Percentiles rank a stretch among this genome's conserved stretches.
Conservation (phyloP, 1,284 basidiomycete genomes). For the Microbotryum saponariae region DNA sequence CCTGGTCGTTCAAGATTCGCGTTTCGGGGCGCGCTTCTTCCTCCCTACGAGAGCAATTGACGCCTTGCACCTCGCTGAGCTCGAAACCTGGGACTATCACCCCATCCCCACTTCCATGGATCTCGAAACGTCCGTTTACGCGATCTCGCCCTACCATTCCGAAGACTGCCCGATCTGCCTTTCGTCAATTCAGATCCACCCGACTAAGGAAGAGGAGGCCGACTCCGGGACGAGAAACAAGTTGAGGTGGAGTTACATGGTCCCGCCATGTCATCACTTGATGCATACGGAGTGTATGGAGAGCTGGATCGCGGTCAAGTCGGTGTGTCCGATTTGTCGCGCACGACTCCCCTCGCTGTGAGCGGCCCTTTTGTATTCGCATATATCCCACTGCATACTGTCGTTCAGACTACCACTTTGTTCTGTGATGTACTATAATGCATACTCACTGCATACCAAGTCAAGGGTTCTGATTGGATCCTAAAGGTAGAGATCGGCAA, state of each 20-base stretch:
- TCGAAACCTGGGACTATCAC: slow-evolving; percentile 39
- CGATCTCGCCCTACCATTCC: slow-evolving; percentile 5
- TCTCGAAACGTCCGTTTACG: slow-evolving; percentile 16
- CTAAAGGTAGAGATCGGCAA: neutral
- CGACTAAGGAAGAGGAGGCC: slow-evolving; percentile 13
- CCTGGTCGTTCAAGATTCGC: slow-evolving; percentile 35
- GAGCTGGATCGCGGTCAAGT: slow-evolving; percentile 34
- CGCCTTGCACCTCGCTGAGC: slow-evolving; percentile 17
- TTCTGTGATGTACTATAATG: too few species aligned
- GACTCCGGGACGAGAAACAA: slow-evolving; percentile 7
- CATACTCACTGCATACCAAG: too few species aligned
- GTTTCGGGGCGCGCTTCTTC: slow-evolving; percentile 37
- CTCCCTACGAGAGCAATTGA: slow-evolving; percentile 19
- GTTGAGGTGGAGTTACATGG: slow-evolving; percentile 11
- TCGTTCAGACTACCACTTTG: too few species aligned
- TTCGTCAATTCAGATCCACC: slow-evolving; percentile 30
- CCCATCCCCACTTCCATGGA: slow-evolving; percentile 21
- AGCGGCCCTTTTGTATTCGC: too few species aligned
- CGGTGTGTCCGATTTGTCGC: slow-evolving; percentile 25
- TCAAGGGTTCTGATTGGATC: too few species aligned
- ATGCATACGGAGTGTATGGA: slow-evolving; percentile 37
- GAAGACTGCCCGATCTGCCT: slow-evolving; percentile 41
- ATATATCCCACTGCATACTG: too few species aligned
- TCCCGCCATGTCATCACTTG: slow-evolving; percentile 39
- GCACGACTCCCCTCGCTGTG: slow-evolving; percentile 15